Evolutionary conservation across 176 grass and related monocot genomes (phyloP).

Genomic region (Zoysia pacifica): DNA sequence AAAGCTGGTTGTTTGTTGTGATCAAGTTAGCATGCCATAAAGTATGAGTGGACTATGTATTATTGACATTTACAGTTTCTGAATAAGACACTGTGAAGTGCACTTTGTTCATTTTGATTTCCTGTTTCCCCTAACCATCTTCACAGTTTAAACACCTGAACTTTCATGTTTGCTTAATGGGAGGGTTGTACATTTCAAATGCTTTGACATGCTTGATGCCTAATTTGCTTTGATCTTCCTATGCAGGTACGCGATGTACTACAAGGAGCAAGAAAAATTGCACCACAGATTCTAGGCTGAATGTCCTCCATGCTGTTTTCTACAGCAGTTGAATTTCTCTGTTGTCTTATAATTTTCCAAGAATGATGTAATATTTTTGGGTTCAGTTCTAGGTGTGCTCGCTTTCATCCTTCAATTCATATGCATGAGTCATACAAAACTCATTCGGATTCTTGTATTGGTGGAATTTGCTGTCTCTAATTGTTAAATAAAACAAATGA

Average conservation of each 20-base stretch:
- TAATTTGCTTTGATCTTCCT: constrained; percentile 22
- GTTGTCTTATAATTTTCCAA: constrained; percentile 26
- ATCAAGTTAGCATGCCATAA: neutral
- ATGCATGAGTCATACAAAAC: constrained; percentile 42
- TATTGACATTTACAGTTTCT: neutral
- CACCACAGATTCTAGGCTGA: constrained; percentile 70
- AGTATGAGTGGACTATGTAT: neutral
- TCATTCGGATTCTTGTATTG: constrained; percentile 31
- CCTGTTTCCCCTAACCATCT: neutral
- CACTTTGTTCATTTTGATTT: neutral
- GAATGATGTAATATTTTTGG: constrained; percentile 42
- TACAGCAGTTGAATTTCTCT: constrained; percentile 16
- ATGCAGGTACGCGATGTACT: constrained; percentile 82
- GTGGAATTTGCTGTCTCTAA: constrained; percentile 17
- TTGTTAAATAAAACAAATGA: constrained; percentile 55
- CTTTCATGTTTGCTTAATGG: neutral
- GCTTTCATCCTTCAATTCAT: constrained; percentile 7
- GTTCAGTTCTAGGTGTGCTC: constrained; percentile 24
- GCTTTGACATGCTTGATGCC: constrained; percentile 3
- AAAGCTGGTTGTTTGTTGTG: neutral
- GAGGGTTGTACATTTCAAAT: neutral
- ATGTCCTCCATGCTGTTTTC: neutral
- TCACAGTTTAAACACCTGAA: neutral
- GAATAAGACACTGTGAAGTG: neutral
- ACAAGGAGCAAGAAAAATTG: constrained; percentile 91